Base-by-base conservation (phyloP, 306 rosid genomes). In the Medicago lupulina region DNA sequence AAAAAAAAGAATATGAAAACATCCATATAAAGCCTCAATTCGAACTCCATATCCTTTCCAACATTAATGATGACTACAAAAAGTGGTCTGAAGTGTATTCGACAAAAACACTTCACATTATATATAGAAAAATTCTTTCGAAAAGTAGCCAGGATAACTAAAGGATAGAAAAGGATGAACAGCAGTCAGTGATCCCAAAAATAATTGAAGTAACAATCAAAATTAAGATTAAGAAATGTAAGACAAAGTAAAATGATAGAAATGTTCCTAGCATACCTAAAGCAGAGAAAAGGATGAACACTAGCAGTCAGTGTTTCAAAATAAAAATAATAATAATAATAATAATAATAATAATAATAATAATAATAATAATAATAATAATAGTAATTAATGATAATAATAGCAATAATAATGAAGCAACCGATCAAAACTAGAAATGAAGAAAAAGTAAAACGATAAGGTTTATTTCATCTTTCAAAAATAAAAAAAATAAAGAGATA, bases 281-380 rank as follows among this genome's bases (percentile, higher is more conserved):
- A 77, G 34, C n/a, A 64, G 54, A 53, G 14, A 71, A 51, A 79
- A 79, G 40, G 60, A 53, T 79, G 50, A 50, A 40, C 13, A 19
- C 60, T 54, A 38, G 21, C 16, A 58, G 38, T 63, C 40, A 15
- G 60, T 16, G 40, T 15, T 53, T 8, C 31, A 47, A 43, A 72
- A 47, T 11, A 64, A 34, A 5, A 34, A 34, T 34, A 34, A 34
- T 34, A 34, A 34, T 34, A n/a, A n/a, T 34, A 34, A 34, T 34
- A 0, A 5, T 34, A 34, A 5, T 34, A 34, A 5, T 28, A 28
- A 0, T 4, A 40, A 53, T 17, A 19, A 12, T 46, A 46, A 46
- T 46, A 64, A 34, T 34, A 34, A 34, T 34, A 34, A 34, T 34
- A 34, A 34, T 34, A n/a, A n/a, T 11, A 64, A 34, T 34, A 34